Percentiles rank a stretch among this genome's conserved stretches.
These are phyloP conservation scores for Eutrema yunnanense DNA, from an alignment of 345 rosid genomes.

Conservation along the genomic window DNA sequence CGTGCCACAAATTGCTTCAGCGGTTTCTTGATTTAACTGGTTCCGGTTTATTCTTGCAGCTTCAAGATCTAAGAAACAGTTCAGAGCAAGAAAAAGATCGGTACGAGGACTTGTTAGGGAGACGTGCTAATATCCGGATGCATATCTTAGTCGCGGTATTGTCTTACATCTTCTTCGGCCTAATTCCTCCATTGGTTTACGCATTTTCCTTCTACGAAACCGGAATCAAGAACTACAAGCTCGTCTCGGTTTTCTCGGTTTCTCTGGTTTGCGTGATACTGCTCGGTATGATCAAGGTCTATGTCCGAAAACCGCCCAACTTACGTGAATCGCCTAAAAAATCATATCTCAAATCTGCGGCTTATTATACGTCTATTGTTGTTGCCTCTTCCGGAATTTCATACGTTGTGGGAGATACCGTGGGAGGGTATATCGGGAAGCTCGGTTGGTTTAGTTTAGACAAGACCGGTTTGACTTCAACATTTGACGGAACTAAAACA, in stretches of 20 bases:
- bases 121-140: slow-evolving; percentile 33
- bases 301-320: slow-evolving; percentile 33
- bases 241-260: slow-evolving; percentile 45
- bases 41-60: slow-evolving; percentile 10
- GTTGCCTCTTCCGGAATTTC: slow-evolving; percentile 53
- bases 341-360: slow-evolving; percentile 43
- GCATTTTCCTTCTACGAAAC: slow-evolving; percentile 53
- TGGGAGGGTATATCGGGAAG: slow-evolving; percentile 38
- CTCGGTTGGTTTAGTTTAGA: slow-evolving; percentile 36
- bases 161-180: slow-evolving; percentile 57
- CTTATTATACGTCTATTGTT: slow-evolving; percentile 37
- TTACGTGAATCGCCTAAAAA: slow-evolving; percentile 29
- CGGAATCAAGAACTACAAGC: slow-evolving; percentile 47
- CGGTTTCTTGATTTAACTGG: background rate
- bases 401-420: slow-evolving; percentile 43
- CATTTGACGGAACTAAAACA: background rate
- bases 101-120: slow-evolving; percentile 52
- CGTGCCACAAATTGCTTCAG: background rate
- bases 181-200: slow-evolving; percentile 56
- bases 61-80: slow-evolving; percentile 48
- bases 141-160: slow-evolving; percentile 48
- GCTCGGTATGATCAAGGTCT: slow-evolving; percentile 66
- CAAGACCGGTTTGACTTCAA: background rate
- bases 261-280: slow-evolving; percentile 56
- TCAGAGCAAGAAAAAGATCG: slow-evolving; percentile 35